Conservation (phyloP, 169 alveolate species). For the Cryptosporidium sp. region DNA sequence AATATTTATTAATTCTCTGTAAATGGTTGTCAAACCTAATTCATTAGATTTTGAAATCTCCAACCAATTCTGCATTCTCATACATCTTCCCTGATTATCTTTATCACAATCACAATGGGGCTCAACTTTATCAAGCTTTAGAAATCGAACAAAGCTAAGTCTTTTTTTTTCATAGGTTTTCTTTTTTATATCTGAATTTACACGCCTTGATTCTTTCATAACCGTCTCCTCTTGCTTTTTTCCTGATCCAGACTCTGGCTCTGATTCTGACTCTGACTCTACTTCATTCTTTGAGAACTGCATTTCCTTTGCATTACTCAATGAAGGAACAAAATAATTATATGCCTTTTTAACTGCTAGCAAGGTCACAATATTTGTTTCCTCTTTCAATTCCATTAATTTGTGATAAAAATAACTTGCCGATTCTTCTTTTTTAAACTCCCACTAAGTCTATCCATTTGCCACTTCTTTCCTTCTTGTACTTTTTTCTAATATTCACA, state of each 20-base stretch:
- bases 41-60: slow-evolving; percentile 20
- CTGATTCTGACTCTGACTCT: background rate
- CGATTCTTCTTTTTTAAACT: background rate
- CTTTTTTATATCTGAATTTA: background rate
- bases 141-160: slow-evolving; percentile 25
- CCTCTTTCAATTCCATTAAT: slow-evolving; percentile 27
- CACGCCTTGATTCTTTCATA: background rate
- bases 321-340: slow-evolving; percentile 42
- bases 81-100: slow-evolving; percentile 53
- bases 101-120: slow-evolving; percentile 67
- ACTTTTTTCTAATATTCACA: background rate
- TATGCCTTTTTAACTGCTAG: slow-evolving; percentile 54
- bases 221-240: no score
- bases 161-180: background rate
- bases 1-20: slow-evolving; percentile 30
- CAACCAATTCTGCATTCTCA: slow-evolving; percentile 55
- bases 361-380: slow-evolving; percentile 31
- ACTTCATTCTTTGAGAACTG: background rate
- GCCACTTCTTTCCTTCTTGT: background rate
- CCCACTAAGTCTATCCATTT: background rate
- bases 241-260: background rate
- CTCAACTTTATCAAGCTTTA: slow-evolving; percentile 2
- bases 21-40: slow-evolving; percentile 1
- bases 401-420: background rate
- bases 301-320: slow-evolving; percentile 32